These are phyloP conservation scores for Colletotrichum caudatum DNA, from an alignment of 2,329 filamentous ascomycete species.

Conservation along the genomic window DNA sequence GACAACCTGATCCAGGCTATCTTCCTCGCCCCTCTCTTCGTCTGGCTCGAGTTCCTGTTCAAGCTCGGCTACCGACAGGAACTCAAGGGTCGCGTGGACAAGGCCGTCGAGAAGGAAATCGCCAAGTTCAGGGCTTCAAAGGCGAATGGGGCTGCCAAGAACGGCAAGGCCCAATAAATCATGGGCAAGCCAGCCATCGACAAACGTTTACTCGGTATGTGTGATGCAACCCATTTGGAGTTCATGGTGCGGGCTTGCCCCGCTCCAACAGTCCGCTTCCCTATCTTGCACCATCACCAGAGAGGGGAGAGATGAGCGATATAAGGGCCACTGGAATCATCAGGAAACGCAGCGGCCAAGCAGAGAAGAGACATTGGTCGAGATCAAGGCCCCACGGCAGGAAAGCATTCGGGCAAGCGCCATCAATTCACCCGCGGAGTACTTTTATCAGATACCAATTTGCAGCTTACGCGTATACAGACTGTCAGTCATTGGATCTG, in stretches of 20 bases:
- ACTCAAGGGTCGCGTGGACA: constrained; percentile 83
- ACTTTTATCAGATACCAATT: constrained; percentile 41
- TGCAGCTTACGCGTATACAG: constrained; percentile 40
- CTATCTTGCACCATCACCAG: not conserved
- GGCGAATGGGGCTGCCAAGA: constrained; percentile 56
- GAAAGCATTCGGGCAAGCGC: constrained; percentile 35
- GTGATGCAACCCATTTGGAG: constrained; percentile 8
- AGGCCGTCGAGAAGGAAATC: constrained; percentile 80
- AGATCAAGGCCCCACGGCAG: constrained; percentile 18
- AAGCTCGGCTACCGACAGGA: constrained; percentile 90
- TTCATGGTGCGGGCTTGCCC: constrained; percentile 10
- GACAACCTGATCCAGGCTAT: constrained; percentile 94
- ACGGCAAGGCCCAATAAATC: constrained; percentile 64
- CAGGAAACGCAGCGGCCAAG: constrained; percentile 20
- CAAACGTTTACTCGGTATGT: constrained; percentile 23
- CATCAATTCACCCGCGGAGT: constrained; percentile 38
- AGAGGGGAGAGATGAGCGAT: constrained; percentile 12
- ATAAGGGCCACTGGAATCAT: not conserved
- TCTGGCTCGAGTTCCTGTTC: constrained; percentile 96
- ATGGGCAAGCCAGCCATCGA: constrained; percentile 7
- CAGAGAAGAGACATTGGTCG: constrained; percentile 17
- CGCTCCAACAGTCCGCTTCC: constrained; percentile 9
- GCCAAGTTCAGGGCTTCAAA: constrained; percentile 76
- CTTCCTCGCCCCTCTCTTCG: constrained; percentile 94
- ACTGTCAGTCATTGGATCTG: constrained; percentile 40